phyloP scores from a whole-genome alignment of 139 green algal genomes.

The Chlamydomonas sp. region DNA sequence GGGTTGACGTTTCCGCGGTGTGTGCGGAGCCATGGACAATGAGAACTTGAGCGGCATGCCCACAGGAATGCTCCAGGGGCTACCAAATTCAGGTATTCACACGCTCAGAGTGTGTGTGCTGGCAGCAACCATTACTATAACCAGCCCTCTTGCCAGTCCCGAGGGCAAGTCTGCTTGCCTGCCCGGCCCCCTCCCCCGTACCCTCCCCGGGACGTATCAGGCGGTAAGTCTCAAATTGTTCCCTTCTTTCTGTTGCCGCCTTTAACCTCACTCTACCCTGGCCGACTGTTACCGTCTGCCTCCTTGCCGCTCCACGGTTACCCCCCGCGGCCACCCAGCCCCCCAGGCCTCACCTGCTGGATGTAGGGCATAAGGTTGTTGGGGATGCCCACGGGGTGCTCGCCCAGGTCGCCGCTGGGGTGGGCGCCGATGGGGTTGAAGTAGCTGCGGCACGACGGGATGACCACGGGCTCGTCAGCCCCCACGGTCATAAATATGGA shows the following conservation, averaged over 20 bases:
- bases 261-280: too few species aligned
- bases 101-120: background rate
- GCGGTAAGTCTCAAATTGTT: too few species aligned
- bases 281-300: too few species aligned
- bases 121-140: too few species aligned
- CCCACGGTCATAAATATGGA: background rate
- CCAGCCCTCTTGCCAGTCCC: too few species aligned
- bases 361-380: conserved; percentile 99
- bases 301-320: too few species aligned
- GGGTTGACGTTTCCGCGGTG: background rate
- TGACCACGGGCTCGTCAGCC: background rate
- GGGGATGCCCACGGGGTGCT: conserved; percentile 95
- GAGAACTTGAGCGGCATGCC: too few species aligned
- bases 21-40: background rate
- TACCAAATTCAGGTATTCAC: background rate
- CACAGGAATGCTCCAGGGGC: background rate
- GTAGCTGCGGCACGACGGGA: conserved; percentile 41
- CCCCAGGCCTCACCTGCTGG: conserved; percentile 72
- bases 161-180: too few species aligned
- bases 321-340: background rate
- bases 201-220: too few species aligned
- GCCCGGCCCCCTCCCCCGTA: too few species aligned
- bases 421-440: conserved; percentile 96
- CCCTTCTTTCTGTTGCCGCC: too few species aligned
- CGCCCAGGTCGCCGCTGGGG: conserved; percentile 89